Base-by-base conservation (phyloP, 208 protist genomes). In the Phytomonas francai region DNA sequence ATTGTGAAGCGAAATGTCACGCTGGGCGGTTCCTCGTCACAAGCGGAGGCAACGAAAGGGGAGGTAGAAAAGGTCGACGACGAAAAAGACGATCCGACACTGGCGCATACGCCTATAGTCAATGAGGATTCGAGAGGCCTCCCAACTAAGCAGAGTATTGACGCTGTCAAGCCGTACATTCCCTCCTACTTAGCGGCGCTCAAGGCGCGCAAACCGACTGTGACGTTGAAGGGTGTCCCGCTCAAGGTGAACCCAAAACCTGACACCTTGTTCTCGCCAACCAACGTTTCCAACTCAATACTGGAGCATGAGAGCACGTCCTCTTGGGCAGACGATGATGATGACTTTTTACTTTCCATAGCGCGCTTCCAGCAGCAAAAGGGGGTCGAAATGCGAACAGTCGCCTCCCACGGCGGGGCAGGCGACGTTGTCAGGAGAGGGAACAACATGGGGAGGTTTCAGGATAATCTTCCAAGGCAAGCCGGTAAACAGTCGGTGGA, bases 271-370 rank as follows among this genome's bases (percentile, higher is more conserved):
- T 29, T 59, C 8, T 73, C 68, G 30, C 32, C 61, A 27, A 78
- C 70, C 28, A 76, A 74, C 9, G 61, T 70, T 12, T 80, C 80
- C 4, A 85, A 70, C 45, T 80, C 76, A 9, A 70, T 70, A n/a
- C 31, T 82, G 63, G 74, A 80, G 28, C 65, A 66, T 19, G 73
- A 85, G 63, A 77, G 69, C 57, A 71, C 67, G 22, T 74, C 76
- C 56, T 81, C 72, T 19, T 85, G 80, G 80, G 80, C 74, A 3
- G 80, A 85, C 59, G 80, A 85, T 63, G 80, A 85, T 65, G 69
- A 82, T 45, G 68, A 63, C 59, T 85, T 85, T 67, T 62, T 85
- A 22, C 71, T 78, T 39, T 72, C 66, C 39, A 73, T 85, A 54
- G 63, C 63, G 28, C 27, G 12, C 28, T 32, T 22, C 28, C 63